A percentile compares a stretch with the other conserved stretches of the same genome.
These are phyloP conservation scores for Hypoxylon sp. DNA, from an alignment of 2,329 filamentous ascomycete genomes.

Conservation along the genomic window DNA sequence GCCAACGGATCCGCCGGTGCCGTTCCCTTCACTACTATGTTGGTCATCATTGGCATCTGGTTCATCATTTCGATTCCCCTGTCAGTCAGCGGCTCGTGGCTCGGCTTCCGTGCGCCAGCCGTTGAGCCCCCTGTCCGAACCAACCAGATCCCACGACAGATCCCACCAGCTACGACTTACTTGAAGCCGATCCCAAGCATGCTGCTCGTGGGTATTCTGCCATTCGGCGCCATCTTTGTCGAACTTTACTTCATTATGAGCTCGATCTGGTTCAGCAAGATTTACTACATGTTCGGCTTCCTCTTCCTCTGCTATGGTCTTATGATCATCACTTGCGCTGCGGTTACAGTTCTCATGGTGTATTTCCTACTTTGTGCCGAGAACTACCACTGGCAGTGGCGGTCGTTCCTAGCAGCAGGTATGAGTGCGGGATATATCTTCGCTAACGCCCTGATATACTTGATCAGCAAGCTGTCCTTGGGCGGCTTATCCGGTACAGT, in stretches of 20 bases:
- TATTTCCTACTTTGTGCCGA: slow-evolving; percentile 97
- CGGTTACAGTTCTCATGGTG: slow-evolving; percentile 92
- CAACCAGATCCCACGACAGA: slow-evolving; percentile 98
- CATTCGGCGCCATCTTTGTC: slow-evolving; percentile 97
- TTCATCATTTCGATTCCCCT: slow-evolving; percentile 96
- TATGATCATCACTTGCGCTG: slow-evolving; percentile 95
- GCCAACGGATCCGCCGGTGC: slow-evolving; percentile 92
- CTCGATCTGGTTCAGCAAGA: slow-evolving; percentile 97
- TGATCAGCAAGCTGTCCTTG: slow-evolving; percentile 88
- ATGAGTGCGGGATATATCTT: slow-evolving; percentile 95
- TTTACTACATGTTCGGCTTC: slow-evolving; percentile 99
- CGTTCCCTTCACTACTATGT: slow-evolving; percentile 96
- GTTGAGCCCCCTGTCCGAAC: slow-evolving; percentile 88
- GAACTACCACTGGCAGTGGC: slow-evolving; percentile 99
- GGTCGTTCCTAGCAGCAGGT: slow-evolving; percentile 91
- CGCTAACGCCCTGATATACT: slow-evolving; percentile 90
- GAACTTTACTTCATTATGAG: slow-evolving; percentile 99
- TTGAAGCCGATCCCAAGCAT: slow-evolving; percentile 90
- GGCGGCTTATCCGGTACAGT: slow-evolving; percentile 88
- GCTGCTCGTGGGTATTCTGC: slow-evolving; percentile 90
- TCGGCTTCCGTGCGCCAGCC: slow-evolving; percentile 83
- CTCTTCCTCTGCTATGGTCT: slow-evolving; percentile 97
- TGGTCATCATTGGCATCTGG: slow-evolving; percentile 94
- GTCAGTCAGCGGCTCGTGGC: slow-evolving; percentile 90
- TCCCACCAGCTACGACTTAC: slow-evolving; percentile 86